Evolutionary conservation across 176 grass and related monocot genomes (phyloP), one percentile per base, ranked within the genome.

Genomic region (Microstegium vimineum): DNA sequence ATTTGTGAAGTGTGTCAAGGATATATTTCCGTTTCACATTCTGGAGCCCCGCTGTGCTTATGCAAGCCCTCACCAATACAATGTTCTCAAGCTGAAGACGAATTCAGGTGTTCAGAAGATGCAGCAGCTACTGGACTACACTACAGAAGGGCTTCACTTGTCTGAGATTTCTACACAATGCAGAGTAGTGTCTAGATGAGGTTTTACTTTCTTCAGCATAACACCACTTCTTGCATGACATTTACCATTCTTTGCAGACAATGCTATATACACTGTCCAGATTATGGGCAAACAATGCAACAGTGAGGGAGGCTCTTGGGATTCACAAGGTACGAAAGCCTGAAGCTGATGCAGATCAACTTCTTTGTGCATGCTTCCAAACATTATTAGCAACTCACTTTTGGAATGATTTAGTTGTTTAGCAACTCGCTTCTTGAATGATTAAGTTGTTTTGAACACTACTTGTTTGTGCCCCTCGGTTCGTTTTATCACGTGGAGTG

Each of bases 221-320:
- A 37, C 57, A 42, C 16, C 38, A 32, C 15, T 36, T 5, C 8
- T 63, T 64, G 2, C 4, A 3, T 10, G 1, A 52, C 10, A 42
- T 25, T 4, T 3, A 34, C 38, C 12, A n/a, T 65, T 73, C 20
- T 28, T 74, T 46, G 10, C 74, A 88, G 74, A 83, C 74, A 22
- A 67, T 23, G 5, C 86, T 78, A 43, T 93, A 97, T 60, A 56
- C 34, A 12, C 42, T 92, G 10, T 92, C 87, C 9, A 77, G 52
- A 45, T 13, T 54, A 14, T 97, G 94, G 94, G 77, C 89, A 45
- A 86, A 97, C 36, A 43, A 84, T 62, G 80, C 20, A n/a, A 62
- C 77, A 31, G 83, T 92, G 17, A 89, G 90, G 71, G 60, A 91
- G 31, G 78, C 82, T 71, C 90, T 95, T 15, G 86, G 85, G 25